Evolutionary conservation across 441 rosid species (phyloP), one percentile per base, ranked within the genome.

Genomic region (Adansonia gregorii): DNA sequence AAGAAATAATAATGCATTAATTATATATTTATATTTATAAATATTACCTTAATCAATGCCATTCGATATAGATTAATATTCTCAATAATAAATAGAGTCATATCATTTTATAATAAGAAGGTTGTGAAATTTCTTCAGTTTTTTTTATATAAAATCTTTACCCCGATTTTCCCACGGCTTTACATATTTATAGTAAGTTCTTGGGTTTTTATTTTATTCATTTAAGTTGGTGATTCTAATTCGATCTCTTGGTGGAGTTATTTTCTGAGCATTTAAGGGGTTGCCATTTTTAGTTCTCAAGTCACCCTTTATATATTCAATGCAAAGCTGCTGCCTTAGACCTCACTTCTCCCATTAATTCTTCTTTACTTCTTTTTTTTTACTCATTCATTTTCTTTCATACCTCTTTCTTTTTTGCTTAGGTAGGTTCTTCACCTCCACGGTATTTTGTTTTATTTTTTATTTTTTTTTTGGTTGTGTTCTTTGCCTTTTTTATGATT

Each of bases 211-310:
- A 46, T 24, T 51, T 27, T 6, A 1, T 46, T 49, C 60, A 51
- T 70, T 70, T 51, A 69, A 51, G 45, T 70, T 70, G 45, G 60
- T 52, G 45, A 51, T 51, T 70, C 56, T 15, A 15, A 51, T 51
- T 24, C 60, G 15, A 46, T 67, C 2, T 49, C 0, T 51, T 7
- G 43, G 73, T 69, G 0, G 58, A 22, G 56, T 48, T 49, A 24
- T 3, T 27, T 20, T 67, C 35, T 20, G 4, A 11, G 9, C 9
- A 45, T 45, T 67, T 67, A 12, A 27, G 39, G 43, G 59, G 48
- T 45, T 68, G 8, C 59, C 73, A 48, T 24, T 24, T 49, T 22
- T 14, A 69, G 73, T 24, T 69, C 73, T 22, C 5, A 3, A 6
- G 59, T 69, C 73, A 48, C 58, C 14, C 20, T 24, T 58, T 72